Evolutionary conservation across 2,329 filamentous ascomycete genomes (phyloP), one percentile per base, ranked within the genome.

Genomic region (Fusarium foetens): DNA sequence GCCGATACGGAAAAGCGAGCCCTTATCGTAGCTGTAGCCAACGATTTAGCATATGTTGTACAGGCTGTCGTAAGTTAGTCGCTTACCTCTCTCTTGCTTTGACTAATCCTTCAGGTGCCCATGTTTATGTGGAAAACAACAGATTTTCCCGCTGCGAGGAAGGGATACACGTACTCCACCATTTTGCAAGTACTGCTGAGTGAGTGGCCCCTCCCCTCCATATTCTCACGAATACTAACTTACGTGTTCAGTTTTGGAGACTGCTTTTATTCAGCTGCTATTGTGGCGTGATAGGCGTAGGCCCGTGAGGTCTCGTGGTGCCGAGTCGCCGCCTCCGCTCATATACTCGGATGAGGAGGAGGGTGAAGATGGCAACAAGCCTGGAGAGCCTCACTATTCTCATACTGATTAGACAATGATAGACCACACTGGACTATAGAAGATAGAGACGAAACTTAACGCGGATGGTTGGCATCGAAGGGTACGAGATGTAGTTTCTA

Each of bases 1-100:
- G 53, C 55, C 6, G 73, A 75, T 33, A 75, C 73, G 0, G 73
- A 75, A 39, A 75, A 75, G 33, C 63, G 70, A 53, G 72, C 68
- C 3, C 11, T 75, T 1, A 43, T 75, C 2, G 72, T 75, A 3
- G 65, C 51, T 5, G 25, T 48, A 10, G 64, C 58, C 36, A 69
- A 68, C 8, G 64, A 68, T 38, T 42, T 69, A 0, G 64, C 66
- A 10, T 75, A 75, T 31, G 72, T 69, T 6, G 67, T 75, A 1
- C 72, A 75, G 21, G 72, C 72, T 13, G 41, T 75, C 7, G 49
- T 52, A n/a, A n/a, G 49, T 52, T 8, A 9, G 3, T 27, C 0
- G 10, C 8, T 12, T 17, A 4, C 16, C 13, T 4, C 4, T 14
- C 7, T 33, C 2, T 13, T 33, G 4, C 16, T 8, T 8, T 21